Evolutionary conservation across 78 protist genomes (phyloP).

Genomic region (Protostelium mycophagum): DNA sequence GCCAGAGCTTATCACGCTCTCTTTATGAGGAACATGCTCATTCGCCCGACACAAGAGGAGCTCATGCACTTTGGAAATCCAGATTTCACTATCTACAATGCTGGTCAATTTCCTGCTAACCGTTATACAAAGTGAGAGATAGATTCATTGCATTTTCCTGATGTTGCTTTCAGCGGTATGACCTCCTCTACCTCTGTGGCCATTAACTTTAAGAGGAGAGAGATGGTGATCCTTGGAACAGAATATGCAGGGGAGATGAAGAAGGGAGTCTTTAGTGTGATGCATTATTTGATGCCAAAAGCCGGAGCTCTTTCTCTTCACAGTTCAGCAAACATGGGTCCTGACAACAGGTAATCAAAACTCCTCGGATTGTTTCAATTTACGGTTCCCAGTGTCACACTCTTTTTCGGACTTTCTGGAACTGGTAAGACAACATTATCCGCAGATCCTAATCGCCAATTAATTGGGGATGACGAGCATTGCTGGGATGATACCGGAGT

Average conservation of each 20-base stretch:
- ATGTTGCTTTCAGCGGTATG: slow-evolving; percentile 21
- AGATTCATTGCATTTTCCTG: no score
- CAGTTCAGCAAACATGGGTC: slow-evolving; percentile 76
- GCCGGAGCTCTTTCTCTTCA: slow-evolving; percentile 87
- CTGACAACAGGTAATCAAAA: slow-evolving; percentile 22
- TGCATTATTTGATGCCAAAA: slow-evolving; percentile 89
- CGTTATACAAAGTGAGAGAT: slow-evolving; percentile 79
- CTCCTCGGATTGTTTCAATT: slow-evolving; percentile 5
- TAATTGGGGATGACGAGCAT: slow-evolving; percentile 99
- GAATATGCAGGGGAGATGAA: slow-evolving; percentile 97
- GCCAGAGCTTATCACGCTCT: slow-evolving; percentile 89
- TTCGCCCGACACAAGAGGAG: slow-evolving; percentile 80
- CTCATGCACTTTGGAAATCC: slow-evolving; percentile 78
- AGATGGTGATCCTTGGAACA: slow-evolving; percentile 90
- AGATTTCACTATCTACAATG: slow-evolving; percentile 87
- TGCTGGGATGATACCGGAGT: slow-evolving; percentile 90
- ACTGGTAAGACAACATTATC: slow-evolving; percentile 98
- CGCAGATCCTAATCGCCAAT: slow-evolving; percentile 84
- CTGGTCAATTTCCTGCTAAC: slow-evolving; percentile 88
- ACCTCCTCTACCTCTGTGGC: slow-evolving; percentile 62
- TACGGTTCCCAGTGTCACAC: slow-evolving; percentile 57
- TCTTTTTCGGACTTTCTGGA: slow-evolving; percentile 94
- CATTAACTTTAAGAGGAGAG: slow-evolving; percentile 54
- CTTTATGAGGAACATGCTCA: slow-evolving; percentile 91
- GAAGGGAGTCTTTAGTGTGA: slow-evolving; percentile 92